A percentile compares a stretch with the other conserved stretches of the same genome.
These are phyloP conservation scores for Nicotiana knightiana DNA, from an alignment of 257 asterid genomes.

Conservation along the genomic window DNA sequence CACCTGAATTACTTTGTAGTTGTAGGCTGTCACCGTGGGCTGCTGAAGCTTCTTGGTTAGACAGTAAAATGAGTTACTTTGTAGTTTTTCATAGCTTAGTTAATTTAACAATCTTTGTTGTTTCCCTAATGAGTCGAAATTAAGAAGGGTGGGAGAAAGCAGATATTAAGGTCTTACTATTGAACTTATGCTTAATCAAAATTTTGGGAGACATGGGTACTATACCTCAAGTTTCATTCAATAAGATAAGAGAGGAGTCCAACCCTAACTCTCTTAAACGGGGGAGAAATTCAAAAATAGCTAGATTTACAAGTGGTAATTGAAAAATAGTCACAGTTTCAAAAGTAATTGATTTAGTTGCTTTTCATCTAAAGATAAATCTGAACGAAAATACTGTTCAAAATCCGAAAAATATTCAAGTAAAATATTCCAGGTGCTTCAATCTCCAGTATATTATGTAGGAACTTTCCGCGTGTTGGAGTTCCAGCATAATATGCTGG, in stretches of 20 bases:
- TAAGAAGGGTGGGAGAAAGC: not conserved
- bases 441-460: too few species aligned
- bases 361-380: too few species aligned
- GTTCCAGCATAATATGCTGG: too few species aligned
- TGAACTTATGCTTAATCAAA: not conserved
- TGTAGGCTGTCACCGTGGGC: not conserved
- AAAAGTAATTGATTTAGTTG: too few species aligned
- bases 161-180: not conserved
- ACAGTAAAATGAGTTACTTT: not conserved
- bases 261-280: not conserved
- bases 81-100: not conserved
- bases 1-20: not conserved
- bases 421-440: too few species aligned
- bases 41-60: not conserved
- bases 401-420: too few species aligned
- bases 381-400: too few species aligned
- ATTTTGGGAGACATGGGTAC: not conserved
- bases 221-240: too few species aligned
- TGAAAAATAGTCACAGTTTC: too few species aligned
- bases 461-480: too few species aligned
- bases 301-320: too few species aligned
- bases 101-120: not conserved
- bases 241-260: not conserved
- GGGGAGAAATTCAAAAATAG: too few species aligned
- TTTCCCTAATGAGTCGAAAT: not conserved